Conservation (phyloP, 148 eudicot species). For the Tetragonia tetragonoides region DNA sequence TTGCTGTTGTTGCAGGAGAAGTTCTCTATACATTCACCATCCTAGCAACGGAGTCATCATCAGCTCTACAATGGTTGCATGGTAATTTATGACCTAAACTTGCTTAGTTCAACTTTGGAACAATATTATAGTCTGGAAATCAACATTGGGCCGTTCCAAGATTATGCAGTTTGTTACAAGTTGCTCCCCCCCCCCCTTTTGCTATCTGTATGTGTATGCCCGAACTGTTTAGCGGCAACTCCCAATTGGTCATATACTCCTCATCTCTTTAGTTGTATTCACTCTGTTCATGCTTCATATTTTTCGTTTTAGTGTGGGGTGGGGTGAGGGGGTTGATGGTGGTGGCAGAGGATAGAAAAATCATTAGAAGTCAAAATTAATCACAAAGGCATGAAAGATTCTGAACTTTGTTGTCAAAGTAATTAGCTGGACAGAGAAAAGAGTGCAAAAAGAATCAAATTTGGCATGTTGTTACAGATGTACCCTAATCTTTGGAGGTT, state of each 20-base stretch:
- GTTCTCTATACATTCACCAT: conserved; percentile 78
- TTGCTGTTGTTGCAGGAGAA: conserved; percentile 59
- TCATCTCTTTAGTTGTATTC: too few relatives aligned
- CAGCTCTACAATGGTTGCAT: conserved; percentile 82
- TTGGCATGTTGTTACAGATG: background rate
- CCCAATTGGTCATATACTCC: background rate
- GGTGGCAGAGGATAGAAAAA: too few relatives aligned
- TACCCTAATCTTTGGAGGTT: background rate
- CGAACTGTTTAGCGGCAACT: background rate
- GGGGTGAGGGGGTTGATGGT: too few relatives aligned
- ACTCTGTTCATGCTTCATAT: too few relatives aligned
- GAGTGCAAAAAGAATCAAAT: background rate
- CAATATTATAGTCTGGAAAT: background rate
- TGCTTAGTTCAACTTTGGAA: background rate
- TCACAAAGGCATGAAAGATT: too few relatives aligned
- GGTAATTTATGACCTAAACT: conserved; percentile 46
- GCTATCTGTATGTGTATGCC: too few relatives aligned
- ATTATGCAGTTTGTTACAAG: background rate
- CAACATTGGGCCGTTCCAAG: background rate
- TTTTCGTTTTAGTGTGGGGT: too few relatives aligned
- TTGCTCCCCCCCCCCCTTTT: background rate
- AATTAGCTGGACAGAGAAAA: background rate
- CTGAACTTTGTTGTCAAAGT: too few relatives aligned
- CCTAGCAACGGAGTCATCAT: conserved; percentile 79
- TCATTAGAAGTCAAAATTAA: too few relatives aligned